These are phyloP conservation scores for Rhodotorula sphaerocarpa DNA, from an alignment of 768 basidiomycete genomes.

Conservation along the genomic window DNA sequence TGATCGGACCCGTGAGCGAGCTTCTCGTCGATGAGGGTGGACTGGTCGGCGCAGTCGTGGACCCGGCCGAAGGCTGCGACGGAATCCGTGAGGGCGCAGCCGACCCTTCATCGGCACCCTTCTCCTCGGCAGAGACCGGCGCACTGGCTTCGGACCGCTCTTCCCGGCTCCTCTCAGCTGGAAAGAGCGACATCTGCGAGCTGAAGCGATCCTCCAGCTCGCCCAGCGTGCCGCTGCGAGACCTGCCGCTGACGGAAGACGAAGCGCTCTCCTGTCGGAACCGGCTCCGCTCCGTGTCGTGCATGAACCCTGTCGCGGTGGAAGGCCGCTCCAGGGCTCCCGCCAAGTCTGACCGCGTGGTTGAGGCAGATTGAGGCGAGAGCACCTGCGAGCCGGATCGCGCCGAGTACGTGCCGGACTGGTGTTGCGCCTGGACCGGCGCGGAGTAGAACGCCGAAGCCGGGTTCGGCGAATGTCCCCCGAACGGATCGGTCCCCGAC, in stretches of 20 bases:
- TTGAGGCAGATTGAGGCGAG: background rate
- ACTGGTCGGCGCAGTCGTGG: background rate
- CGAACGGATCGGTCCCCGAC: no score
- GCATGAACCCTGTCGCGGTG: no score
- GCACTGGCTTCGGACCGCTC: background rate
- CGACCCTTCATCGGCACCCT: slow-evolving; percentile 24
- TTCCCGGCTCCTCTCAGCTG: no score
- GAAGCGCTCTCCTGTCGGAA: no score
- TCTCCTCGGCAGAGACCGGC: slow-evolving; percentile 18
- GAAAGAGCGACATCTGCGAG: no score
- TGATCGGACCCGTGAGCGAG: slow-evolving; percentile 15
- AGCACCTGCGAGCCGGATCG: background rate
- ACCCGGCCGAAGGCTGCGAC: background rate
- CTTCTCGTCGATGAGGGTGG: slow-evolving; percentile 15
- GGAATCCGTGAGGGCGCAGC: background rate
- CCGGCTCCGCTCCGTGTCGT: no score
- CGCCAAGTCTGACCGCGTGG: background rate
- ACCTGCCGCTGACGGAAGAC: no score
- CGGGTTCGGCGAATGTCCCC: background rate
- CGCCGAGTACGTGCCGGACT: background rate
- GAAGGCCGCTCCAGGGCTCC: no score
- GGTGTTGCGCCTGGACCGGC: slow-evolving; percentile 26
- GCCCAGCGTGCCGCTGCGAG: no score
- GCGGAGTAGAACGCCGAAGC: slow-evolving; percentile 28
- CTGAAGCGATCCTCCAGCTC: no score